Percentiles rank a stretch among this genome's conserved stretches.
phyloP scores from a whole-genome alignment of 116 monocot genomes.

The Iris pallida region DNA sequence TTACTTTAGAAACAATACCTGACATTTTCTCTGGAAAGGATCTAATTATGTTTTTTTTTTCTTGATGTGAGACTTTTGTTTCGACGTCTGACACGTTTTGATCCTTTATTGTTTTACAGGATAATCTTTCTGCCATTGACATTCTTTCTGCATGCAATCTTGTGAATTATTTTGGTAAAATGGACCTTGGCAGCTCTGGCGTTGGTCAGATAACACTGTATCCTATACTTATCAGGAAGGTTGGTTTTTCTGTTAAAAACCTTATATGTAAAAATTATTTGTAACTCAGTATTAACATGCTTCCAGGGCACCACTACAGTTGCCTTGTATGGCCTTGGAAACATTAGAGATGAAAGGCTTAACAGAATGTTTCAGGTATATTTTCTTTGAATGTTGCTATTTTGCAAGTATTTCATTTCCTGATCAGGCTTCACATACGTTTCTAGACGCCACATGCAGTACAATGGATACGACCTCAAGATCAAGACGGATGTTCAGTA shows the following conservation, averaged over 20 bases:
- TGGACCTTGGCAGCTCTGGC: slow-evolving; percentile 95
- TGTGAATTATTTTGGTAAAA: slow-evolving; percentile 99
- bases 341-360: slow-evolving; percentile 97
- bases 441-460: slow-evolving; percentile 95
- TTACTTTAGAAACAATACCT: neutral
- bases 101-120: slow-evolving; percentile 38
- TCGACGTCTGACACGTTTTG: neutral
- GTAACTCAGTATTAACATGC: neutral
- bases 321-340: slow-evolving; percentile 97
- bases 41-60: neutral
- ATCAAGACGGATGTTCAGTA: slow-evolving; percentile 76
- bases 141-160: slow-evolving; percentile 98
- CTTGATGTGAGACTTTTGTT: neutral
- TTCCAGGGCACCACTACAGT: slow-evolving; percentile 82
- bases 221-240: slow-evolving; percentile 97
- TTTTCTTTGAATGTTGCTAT: neutral
- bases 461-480: slow-evolving; percentile 95
- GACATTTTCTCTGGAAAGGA: neutral
- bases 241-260: slow-evolving; percentile 15
- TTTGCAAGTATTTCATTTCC: neutral
- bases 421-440: slow-evolving; percentile 4
- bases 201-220: slow-evolving; percentile 88
- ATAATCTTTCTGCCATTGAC: slow-evolving; percentile 99
- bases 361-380: slow-evolving; percentile 99
- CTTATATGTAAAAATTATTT: no score